A percentile compares a stretch with the other conserved stretches of the same genome.
Evolutionary conservation across 2,329 filamentous ascomycete genomes (phyloP).

Genomic region (Cercospora citrullina): DNA sequence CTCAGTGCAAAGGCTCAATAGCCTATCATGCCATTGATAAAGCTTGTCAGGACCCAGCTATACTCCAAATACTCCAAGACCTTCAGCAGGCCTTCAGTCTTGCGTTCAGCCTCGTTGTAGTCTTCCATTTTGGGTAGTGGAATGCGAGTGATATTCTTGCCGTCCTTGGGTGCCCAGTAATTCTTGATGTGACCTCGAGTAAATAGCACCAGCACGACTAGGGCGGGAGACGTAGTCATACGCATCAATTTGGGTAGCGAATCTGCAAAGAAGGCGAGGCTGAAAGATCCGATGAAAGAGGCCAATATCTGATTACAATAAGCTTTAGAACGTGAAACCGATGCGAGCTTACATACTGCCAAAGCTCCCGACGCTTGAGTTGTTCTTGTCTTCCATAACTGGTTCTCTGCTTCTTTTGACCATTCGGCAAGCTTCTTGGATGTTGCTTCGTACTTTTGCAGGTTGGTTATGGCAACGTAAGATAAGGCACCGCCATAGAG

Average conservation of each 20-base stretch:
- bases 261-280: constrained; percentile 27
- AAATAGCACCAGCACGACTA: constrained; percentile 33
- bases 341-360: constrained; percentile 35
- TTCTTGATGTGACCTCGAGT: constrained; percentile 39
- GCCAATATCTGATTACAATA: constrained; percentile 33
- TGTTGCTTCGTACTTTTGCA: constrained; percentile 48
- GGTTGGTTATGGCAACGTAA: constrained; percentile 47
- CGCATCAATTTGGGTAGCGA: constrained; percentile 25
- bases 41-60: constrained; percentile 38
- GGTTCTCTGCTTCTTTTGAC: constrained; percentile 45
- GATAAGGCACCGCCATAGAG: constrained; percentile 48
- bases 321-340: neutral
- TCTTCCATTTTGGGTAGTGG: constrained; percentile 37
- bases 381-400: constrained; percentile 48
- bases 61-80: constrained; percentile 40
- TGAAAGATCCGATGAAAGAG: constrained; percentile 33
- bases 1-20: neutral
- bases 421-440: constrained; percentile 49
- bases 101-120: constrained; percentile 40
- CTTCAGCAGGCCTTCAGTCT: constrained; percentile 37
- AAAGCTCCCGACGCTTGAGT: constrained; percentile 47
- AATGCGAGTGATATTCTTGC: constrained; percentile 34
- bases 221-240: constrained; percentile 27
- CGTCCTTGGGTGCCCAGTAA: constrained; percentile 39
- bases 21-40: constrained; percentile 34